Evolutionary conservation across 352 stramenopile species (phyloP).

Genomic region (Thalassiosira delicatula): DNA sequence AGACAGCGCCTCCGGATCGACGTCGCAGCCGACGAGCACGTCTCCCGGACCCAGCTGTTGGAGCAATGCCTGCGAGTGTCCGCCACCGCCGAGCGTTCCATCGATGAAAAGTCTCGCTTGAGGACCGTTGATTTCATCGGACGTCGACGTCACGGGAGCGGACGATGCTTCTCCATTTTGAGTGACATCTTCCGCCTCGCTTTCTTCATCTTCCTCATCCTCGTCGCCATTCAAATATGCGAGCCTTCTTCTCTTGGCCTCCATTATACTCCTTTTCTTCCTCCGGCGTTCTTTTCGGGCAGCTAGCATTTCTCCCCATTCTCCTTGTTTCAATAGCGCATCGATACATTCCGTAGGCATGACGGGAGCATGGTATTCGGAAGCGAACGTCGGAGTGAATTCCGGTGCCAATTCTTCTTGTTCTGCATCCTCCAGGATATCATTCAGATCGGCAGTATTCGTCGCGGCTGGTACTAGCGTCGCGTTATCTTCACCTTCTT

Average conservation of each 20-base stretch:
- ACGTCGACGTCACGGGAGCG: neutral
- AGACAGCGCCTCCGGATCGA: slow-evolving; percentile 83
- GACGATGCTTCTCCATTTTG: neutral
- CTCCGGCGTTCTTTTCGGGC: slow-evolving; percentile 41
- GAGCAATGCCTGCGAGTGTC: slow-evolving; percentile 85
- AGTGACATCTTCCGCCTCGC: slow-evolving; percentile 10
- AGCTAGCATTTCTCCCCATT: slow-evolving; percentile 35
- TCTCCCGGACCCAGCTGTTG: slow-evolving; percentile 72
- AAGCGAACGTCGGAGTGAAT: slow-evolving; percentile 56
- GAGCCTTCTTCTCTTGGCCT: slow-evolving; percentile 39
- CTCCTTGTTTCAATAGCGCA: slow-evolving; percentile 67
- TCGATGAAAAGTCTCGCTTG: slow-evolving; percentile 85
- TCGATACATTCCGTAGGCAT: slow-evolving; percentile 82
- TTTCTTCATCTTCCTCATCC: slow-evolving; percentile 23
- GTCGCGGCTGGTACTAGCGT: neutral
- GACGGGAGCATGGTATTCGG: slow-evolving; percentile 81
- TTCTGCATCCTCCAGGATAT: slow-evolving; percentile 8
- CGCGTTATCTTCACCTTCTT: neutral
- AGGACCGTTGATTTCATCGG: neutral
- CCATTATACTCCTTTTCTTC: slow-evolving; percentile 43
- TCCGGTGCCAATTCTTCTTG: neutral
- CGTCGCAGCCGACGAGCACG: slow-evolving; percentile 86
- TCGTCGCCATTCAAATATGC: slow-evolving; percentile 39
- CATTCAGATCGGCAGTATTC: neutral
- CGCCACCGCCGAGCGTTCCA: slow-evolving; percentile 86